phyloP scores from a whole-genome alignment of 2,329 filamentous ascomycete species.

The Cordyceps fumosorosea region DNA sequence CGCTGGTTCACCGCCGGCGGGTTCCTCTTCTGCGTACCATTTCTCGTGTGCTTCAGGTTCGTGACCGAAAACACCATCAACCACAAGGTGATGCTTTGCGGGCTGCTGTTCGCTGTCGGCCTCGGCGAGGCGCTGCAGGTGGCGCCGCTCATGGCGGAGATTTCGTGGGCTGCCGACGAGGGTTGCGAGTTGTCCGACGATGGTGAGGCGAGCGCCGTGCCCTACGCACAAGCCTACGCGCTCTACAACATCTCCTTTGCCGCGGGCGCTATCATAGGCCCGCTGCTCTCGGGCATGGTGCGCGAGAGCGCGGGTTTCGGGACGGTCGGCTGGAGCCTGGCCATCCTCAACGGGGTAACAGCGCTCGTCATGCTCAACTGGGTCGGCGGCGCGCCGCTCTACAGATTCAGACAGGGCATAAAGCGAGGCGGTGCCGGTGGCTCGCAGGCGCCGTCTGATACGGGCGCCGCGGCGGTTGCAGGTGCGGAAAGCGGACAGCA shows the following conservation, averaged over 20 bases:
- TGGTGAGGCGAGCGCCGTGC: slow-evolving; percentile 18
- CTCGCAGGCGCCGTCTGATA: background rate
- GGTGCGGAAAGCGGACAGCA: background rate
- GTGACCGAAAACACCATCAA: slow-evolving; percentile 24
- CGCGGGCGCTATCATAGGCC: slow-evolving; percentile 26
- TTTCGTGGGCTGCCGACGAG: slow-evolving; percentile 25
- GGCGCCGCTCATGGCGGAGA: slow-evolving; percentile 30
- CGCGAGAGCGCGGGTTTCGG: slow-evolving; percentile 26
- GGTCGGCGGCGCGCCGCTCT: slow-evolving; percentile 20
- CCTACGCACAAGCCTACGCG: slow-evolving; percentile 30
- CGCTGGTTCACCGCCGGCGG: slow-evolving; percentile 28
- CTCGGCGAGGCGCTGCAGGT: slow-evolving; percentile 26
- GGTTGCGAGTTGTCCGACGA: background rate
- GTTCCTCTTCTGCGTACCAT: slow-evolving; percentile 27
- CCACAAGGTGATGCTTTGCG: slow-evolving; percentile 27
- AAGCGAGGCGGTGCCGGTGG: background rate
- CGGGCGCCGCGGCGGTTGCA: background rate
- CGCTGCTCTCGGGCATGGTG: slow-evolving; percentile 29
- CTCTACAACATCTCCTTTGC: slow-evolving; percentile 31
- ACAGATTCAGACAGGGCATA: background rate
- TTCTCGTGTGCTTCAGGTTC: slow-evolving; percentile 28
- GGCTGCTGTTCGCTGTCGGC: slow-evolving; percentile 25
- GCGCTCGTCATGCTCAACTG: slow-evolving; percentile 23
- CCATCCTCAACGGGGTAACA: slow-evolving; percentile 23
- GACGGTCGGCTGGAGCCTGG: slow-evolving; percentile 28